A percentile compares a stretch with the other conserved stretches of the same genome.
phyloP scores from a whole-genome alignment of 768 basidiomycete genomes.

The Boletus bicolor region DNA sequence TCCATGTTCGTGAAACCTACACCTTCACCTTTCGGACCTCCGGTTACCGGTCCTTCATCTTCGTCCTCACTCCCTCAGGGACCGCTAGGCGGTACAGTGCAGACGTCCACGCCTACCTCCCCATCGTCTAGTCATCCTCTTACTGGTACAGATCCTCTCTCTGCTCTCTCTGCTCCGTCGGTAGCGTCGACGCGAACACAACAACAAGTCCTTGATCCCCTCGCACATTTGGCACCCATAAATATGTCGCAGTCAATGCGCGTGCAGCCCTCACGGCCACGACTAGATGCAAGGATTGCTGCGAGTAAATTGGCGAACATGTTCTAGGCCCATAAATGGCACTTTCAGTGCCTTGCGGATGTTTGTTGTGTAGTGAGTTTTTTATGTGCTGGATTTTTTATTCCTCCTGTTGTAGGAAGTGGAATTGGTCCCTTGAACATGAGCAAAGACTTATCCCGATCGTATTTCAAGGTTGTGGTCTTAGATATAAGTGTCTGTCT shows the following conservation, averaged over 20 bases:
- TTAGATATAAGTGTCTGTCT: neutral
- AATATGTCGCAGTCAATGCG: conserved; percentile 74
- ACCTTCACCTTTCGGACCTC: conserved; percentile 36
- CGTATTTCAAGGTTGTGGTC: neutral
- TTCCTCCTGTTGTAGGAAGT: neutral
- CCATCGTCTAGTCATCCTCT: conserved; percentile 19
- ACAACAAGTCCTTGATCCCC: conserved; percentile 51
- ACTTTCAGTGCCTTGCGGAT: neutral
- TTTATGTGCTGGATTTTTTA: conserved; percentile 22
- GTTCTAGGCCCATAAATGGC: conserved; percentile 48
- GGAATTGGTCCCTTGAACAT: conserved; percentile 6
- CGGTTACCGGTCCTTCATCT: conserved; percentile 34
- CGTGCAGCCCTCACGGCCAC: conserved; percentile 64
- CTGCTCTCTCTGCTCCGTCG: conserved; percentile 10
- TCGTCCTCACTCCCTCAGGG: conserved; percentile 31
- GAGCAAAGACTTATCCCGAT: neutral
- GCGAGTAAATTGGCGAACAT: conserved; percentile 90
- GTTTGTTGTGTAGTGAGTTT: conserved; percentile 5
- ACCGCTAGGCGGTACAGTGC: conserved; percentile 11
- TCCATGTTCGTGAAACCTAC: conserved; percentile 72
- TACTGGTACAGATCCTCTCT: conserved; percentile 13
- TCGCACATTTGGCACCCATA: conserved; percentile 57
- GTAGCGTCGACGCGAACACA: conserved; percentile 21
- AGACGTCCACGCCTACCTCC: conserved; percentile 5
- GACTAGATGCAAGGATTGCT: conserved; percentile 81